Conservation (phyloP, 345 rosid species). For the Excoecaria cochinchinensis region DNA sequence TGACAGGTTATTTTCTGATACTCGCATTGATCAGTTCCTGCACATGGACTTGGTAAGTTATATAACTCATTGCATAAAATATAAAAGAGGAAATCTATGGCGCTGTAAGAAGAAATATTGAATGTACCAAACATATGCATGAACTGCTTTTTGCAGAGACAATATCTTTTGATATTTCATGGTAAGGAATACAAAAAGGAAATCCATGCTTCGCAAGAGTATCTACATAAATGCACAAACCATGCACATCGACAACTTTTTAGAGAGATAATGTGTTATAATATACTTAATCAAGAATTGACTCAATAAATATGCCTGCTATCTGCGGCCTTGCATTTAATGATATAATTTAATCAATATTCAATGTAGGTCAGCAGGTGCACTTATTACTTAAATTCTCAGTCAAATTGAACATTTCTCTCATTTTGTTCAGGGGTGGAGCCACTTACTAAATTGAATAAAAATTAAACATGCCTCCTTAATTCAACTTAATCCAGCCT, state of each 20-base stretch:
- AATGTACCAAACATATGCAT: neutral
- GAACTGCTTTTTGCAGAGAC: neutral
- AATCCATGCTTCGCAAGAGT: neutral
- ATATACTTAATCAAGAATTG: neutral
- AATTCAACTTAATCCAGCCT: no score
- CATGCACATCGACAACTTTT: neutral
- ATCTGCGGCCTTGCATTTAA: neutral
- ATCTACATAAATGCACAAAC: neutral
- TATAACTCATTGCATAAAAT: neutral
- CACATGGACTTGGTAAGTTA: slow-evolving; percentile 77
- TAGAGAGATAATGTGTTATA: neutral
- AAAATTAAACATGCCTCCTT: no score
- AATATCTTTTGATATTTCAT: neutral
- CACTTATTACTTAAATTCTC: neutral
- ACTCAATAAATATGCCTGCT: neutral
- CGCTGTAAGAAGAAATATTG: neutral
- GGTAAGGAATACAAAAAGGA: neutral
- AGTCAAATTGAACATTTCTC: neutral
- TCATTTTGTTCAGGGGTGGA: neutral
- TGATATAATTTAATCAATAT: neutral
- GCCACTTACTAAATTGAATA: no score
- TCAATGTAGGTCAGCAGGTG: neutral
- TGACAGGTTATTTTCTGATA: slow-evolving; percentile 52
- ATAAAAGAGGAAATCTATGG: neutral
- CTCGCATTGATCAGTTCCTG: slow-evolving; percentile 58